Evolutionary conservation across 345 rosid genomes (phyloP).

Genomic region (Sonneratia alba): DNA sequence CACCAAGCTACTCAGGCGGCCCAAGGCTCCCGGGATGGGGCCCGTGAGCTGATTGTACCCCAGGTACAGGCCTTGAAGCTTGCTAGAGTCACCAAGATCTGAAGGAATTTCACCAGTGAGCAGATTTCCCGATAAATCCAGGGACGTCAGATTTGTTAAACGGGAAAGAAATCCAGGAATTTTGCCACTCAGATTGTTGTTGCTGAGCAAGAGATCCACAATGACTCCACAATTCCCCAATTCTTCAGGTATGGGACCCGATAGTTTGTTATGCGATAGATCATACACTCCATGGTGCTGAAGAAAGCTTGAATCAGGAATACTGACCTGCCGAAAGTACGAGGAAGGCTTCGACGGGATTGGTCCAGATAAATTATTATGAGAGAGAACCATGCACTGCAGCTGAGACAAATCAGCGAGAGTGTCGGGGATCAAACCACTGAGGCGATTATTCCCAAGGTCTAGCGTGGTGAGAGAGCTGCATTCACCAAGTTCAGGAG

Average conservation of each 20-base stretch:
- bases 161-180: conserved; percentile 66
- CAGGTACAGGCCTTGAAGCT: conserved; percentile 76
- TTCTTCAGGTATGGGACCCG: conserved; percentile 64
- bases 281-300: conserved; percentile 83
- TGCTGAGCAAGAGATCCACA: conserved; percentile 52
- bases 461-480: conserved; percentile 60
- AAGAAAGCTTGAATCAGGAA: conserved; percentile 68
- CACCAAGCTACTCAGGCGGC: conserved; percentile 51
- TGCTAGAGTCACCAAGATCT: conserved; percentile 42
- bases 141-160: conserved; percentile 50
- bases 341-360: conserved; percentile 52
- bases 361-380: conserved; percentile 60
- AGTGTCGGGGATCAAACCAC: conserved; percentile 55
- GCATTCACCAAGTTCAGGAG: conserved; percentile 60
- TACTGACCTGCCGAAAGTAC: conserved; percentile 51
- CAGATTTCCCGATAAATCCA: conserved; percentile 68
- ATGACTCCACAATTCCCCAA: conserved; percentile 61
- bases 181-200: conserved; percentile 61
- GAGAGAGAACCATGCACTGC: conserved; percentile 76
- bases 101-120: conserved; percentile 58
- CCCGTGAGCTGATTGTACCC: conserved; percentile 67
- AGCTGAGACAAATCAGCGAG: conserved; percentile 53
- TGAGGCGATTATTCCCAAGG: conserved; percentile 62
- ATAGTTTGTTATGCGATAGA: conserved; percentile 55
- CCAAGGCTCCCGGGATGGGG: conserved; percentile 56